Evolutionary conservation across 2,329 filamentous ascomycete species (phyloP), one percentile per base, ranked within the genome.

Genomic region (Trichoderma atroviride): DNA sequence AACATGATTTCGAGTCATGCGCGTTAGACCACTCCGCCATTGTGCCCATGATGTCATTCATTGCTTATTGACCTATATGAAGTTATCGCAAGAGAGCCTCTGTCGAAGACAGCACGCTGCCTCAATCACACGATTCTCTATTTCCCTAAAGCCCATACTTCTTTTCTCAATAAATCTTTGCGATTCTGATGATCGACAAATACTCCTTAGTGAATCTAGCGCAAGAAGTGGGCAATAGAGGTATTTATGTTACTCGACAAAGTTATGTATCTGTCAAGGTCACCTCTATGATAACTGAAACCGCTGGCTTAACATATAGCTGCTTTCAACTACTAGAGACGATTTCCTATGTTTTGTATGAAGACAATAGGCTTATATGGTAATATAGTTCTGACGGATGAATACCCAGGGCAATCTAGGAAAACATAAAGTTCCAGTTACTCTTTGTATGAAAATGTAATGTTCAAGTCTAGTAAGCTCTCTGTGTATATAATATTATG

Each of bases 1-100:
- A 64, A 69, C 59, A 64, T 69, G 66, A 69, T 69, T 69, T 69
- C 66, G 57, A 69, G 66, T 70, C 70, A 72, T 74, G 71, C 69
- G 68, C 71, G 64, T 69, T 70, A 64, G 57, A 59, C 50, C 69
- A 56, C 67, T 66, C 64, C 58, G 71, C 61, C 71, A 63, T 60
- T 53, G 63, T 58, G 59, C 63, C 63, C 24, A 47, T 50, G 63
- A 47, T 66, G 63, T 29, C 29, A 27, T 50, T 9, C 6, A 3
- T 1, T 1, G 2, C 3, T 10, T 43, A 43, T 43, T 43, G 19
- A 43, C 3, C 9, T n/a, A 43, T 43, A 43, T 43, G 14, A n/a
- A 19, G 6, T 19, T 9, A 1, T n/a, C 2, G 16, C 16, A 3
- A 16, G 14, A 19, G 14, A 5, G 1, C 14, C 35, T 37, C n/a